A percentile compares a stretch with the other conserved stretches of the same genome.
phyloP scores from a whole-genome alignment of 2,329 filamentous ascomycete genomes.

The Trichoderma polysporum region DNA sequence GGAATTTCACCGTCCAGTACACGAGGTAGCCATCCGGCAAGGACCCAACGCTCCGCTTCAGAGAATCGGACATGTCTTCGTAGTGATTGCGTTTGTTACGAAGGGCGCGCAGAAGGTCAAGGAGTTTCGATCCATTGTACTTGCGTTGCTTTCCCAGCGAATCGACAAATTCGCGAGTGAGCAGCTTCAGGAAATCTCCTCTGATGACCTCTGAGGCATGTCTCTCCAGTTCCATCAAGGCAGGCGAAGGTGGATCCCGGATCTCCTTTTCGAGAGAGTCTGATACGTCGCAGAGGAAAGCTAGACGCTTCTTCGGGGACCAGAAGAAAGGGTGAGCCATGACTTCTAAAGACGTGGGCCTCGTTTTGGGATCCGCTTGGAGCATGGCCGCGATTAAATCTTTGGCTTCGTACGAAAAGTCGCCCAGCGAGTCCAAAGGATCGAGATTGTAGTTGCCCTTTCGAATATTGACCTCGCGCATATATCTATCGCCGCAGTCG shows the following conservation, averaged over 20 bases:
- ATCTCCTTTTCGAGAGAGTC: constrained; percentile 95
- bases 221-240: constrained; percentile 60
- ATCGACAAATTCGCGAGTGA: constrained; percentile 82
- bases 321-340: constrained; percentile 97
- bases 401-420: constrained; percentile 82
- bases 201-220: constrained; percentile 55
- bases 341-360: constrained; percentile 74
- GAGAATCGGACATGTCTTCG: constrained; percentile 84
- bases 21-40: constrained; percentile 77
- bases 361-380: constrained; percentile 49
- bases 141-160: constrained; percentile 92
- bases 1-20: constrained; percentile 82
- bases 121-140: constrained; percentile 78
- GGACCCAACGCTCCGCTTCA: constrained; percentile 68
- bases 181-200: constrained; percentile 72
- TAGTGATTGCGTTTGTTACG: constrained; percentile 98
- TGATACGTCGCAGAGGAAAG: constrained; percentile 93
- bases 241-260: constrained; percentile 73
- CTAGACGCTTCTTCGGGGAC: constrained; percentile 81
- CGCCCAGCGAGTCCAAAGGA: constrained; percentile 71
- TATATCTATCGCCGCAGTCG: constrained; percentile 90
- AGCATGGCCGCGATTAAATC: constrained; percentile 85
- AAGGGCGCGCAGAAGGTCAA: constrained; percentile 85
- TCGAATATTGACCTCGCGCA: constrained; percentile 96
- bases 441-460: constrained; percentile 77